phyloP scores from a whole-genome alignment of 306 rosid genomes.

The Acacia melanoxylon region DNA sequence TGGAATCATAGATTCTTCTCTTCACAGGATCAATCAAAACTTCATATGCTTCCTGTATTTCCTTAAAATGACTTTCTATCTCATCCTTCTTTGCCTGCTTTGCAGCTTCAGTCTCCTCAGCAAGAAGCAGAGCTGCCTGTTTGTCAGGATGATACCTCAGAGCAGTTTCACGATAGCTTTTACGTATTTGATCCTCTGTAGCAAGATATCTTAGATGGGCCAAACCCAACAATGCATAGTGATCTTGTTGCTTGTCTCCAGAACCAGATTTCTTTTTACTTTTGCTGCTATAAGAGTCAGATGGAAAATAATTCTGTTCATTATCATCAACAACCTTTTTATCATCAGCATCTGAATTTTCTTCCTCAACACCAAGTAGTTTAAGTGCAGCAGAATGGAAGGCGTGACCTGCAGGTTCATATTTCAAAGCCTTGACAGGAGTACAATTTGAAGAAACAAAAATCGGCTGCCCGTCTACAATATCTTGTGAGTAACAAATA shows the following conservation, averaged over 20 bases:
- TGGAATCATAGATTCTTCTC: slow-evolving; percentile 94
- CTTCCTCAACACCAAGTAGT: slow-evolving; percentile 67
- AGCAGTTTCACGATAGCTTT: slow-evolving; percentile 92
- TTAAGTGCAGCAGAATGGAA: slow-evolving; percentile 81
- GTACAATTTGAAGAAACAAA: slow-evolving; percentile 75
- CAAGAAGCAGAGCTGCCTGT: slow-evolving; percentile 85
- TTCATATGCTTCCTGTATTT: slow-evolving; percentile 92
- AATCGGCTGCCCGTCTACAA: slow-evolving; percentile 81
- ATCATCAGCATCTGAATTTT: slow-evolving; percentile 37
- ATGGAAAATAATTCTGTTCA: slow-evolving; percentile 62
- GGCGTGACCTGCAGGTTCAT: slow-evolving; percentile 90
- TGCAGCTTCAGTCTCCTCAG: slow-evolving; percentile 79
- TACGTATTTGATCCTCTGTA: slow-evolving; percentile 88
- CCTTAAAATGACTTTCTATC: slow-evolving; percentile 85
- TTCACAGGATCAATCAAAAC: slow-evolving; percentile 75
- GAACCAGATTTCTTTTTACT: slow-evolving; percentile 85
- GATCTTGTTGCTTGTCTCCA: slow-evolving; percentile 83
- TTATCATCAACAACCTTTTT: slow-evolving; percentile 57
- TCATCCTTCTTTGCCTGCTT: slow-evolving; percentile 86
- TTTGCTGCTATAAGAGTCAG: slow-evolving; percentile 87
- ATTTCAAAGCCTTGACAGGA: slow-evolving; percentile 68
- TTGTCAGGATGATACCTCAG: slow-evolving; percentile 96
- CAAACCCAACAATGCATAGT: slow-evolving; percentile 91
- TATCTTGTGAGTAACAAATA: slow-evolving; percentile 68
- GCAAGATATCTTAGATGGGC: slow-evolving; percentile 93